Percentiles rank a stretch among this genome's conserved stretches.
Conservation (phyloP, 2,329 filamentous ascomycete species). For the Trichoderma afroharzianum region DNA sequence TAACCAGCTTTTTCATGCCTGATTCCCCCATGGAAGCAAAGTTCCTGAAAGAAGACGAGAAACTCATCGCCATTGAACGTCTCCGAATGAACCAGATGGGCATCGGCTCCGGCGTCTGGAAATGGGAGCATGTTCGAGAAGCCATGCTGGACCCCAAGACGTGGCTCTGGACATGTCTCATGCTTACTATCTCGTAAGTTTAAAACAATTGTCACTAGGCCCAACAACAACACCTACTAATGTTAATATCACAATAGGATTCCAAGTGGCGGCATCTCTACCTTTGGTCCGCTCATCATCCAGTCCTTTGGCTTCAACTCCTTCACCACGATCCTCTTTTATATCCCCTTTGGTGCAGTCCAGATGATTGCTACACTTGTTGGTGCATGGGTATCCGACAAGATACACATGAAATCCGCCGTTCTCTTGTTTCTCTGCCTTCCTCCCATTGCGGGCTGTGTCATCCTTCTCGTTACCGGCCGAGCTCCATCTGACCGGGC, state of each 20-base stretch:
- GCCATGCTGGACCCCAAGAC: conserved; percentile 39
- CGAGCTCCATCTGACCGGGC: conserved; percentile 44
- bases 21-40: conserved; percentile 60
- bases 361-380: conserved; percentile 59
- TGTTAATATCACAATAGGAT: conserved; percentile 28
- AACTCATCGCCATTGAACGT: conserved; percentile 55
- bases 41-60: conserved; percentile 55
- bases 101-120: conserved; percentile 37
- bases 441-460: conserved; percentile 53
- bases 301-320: conserved; percentile 54
- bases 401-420: conserved; percentile 52
- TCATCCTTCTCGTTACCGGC: conserved; percentile 49
- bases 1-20: conserved; percentile 48
- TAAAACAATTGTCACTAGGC: no score
- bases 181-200: conserved; percentile 50
- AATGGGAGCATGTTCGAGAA: conserved; percentile 41
- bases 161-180: conserved; percentile 42
- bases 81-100: conserved; percentile 49
- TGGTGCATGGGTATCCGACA: conserved; percentile 52
- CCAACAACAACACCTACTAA: neutral
- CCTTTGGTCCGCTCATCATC: conserved; percentile 57
- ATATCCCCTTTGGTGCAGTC: conserved; percentile 58
- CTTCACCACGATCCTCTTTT: conserved; percentile 56
- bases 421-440: conserved; percentile 52
- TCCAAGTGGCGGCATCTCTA: conserved; percentile 54